These are phyloP conservation scores for Eutrema yunnanense DNA, from an alignment of 345 rosid species.

Conservation along the genomic window DNA sequence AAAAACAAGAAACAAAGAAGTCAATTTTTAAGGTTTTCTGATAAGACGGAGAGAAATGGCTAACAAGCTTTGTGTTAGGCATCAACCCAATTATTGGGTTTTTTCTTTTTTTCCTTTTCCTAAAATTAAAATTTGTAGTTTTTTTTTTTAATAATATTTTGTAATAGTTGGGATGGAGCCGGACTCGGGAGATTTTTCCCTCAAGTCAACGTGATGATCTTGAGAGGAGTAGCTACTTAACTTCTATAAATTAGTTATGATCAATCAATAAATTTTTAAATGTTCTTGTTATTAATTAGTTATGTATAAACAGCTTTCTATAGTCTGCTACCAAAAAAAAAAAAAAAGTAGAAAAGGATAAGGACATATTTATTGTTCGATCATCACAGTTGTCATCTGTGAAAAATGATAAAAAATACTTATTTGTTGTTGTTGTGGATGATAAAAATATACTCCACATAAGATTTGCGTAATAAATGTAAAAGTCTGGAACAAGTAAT, in stretches of 20 bases:
- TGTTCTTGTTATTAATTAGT: not conserved
- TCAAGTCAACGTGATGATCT: constrained; percentile 23
- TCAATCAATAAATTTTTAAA: not conserved
- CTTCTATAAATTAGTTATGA: constrained; percentile 2
- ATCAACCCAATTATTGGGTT: not conserved
- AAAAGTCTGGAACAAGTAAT: no score
- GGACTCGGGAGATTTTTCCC: not conserved
- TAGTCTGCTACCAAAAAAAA: not conserved
- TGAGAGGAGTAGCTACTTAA: constrained; percentile 25
- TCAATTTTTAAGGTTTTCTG: not conserved
- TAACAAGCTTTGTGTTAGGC: constrained; percentile 5
- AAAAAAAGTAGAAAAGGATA: not conserved
- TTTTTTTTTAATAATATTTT: not conserved
- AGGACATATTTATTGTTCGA: no score
- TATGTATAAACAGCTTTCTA: not conserved
- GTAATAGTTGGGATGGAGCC: constrained; percentile 1
- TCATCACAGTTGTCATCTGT: no score
- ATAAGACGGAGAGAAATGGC: not conserved
- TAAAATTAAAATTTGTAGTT: not conserved
- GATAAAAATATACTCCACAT: no score
- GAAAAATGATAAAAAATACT: no score
- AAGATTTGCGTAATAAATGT: no score
- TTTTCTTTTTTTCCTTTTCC: not conserved
- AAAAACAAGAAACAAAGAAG: not conserved
- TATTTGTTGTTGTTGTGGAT: no score